Conservation (phyloP, 164 flowering plant genomes). For the Stephania yunnanensis region DNA sequence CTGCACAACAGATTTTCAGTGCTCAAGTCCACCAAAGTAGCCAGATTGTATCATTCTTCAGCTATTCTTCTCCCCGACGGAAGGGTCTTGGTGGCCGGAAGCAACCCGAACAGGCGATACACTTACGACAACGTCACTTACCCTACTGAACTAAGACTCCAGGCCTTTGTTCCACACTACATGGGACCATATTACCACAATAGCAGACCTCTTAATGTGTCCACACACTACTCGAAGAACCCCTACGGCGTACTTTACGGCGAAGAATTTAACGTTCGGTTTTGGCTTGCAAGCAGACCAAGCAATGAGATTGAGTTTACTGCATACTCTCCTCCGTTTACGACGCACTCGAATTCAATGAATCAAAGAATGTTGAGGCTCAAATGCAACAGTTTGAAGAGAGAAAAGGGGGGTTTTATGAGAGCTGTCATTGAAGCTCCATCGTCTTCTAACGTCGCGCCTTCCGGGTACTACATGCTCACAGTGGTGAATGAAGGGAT, state of each 20-base stretch:
- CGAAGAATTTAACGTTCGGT: slow-evolving; percentile 35
- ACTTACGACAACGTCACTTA: slow-evolving; percentile 30
- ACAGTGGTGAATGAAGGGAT: slow-evolving; percentile 48
- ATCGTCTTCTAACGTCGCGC: slow-evolving; percentile 54
- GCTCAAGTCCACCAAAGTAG: slow-evolving; percentile 35
- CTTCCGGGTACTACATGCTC: slow-evolving; percentile 69
- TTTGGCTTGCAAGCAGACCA: slow-evolving; percentile 28
- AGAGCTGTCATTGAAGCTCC: slow-evolving; percentile 53
- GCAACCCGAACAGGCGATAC: slow-evolving; percentile 54
- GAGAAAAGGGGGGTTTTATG: slow-evolving; percentile 26
- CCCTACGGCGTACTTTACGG: slow-evolving; percentile 27
- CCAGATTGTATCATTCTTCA: slow-evolving; percentile 71
- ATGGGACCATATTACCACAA: slow-evolving; percentile 28
- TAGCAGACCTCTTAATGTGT: slow-evolving; percentile 36
- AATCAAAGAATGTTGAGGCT: slow-evolving; percentile 67
- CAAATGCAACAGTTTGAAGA: slow-evolving; percentile 27
- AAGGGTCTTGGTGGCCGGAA: slow-evolving; percentile 58
- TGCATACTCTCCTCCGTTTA: slow-evolving; percentile 57
- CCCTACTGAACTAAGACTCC: slow-evolving; percentile 62
- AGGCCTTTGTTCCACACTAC: slow-evolving; percentile 50
- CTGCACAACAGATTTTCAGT: slow-evolving; percentile 37
- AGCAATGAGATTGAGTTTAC: slow-evolving; percentile 29
- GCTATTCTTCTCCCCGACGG: slow-evolving; percentile 65
- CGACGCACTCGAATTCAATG: slow-evolving; percentile 58
- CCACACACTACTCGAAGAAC: slow-evolving; percentile 16